phyloP scores from a whole-genome alignment of 495 filamentous ascomycete genomes.

The Penicillium macrosclerotiorum region DNA sequence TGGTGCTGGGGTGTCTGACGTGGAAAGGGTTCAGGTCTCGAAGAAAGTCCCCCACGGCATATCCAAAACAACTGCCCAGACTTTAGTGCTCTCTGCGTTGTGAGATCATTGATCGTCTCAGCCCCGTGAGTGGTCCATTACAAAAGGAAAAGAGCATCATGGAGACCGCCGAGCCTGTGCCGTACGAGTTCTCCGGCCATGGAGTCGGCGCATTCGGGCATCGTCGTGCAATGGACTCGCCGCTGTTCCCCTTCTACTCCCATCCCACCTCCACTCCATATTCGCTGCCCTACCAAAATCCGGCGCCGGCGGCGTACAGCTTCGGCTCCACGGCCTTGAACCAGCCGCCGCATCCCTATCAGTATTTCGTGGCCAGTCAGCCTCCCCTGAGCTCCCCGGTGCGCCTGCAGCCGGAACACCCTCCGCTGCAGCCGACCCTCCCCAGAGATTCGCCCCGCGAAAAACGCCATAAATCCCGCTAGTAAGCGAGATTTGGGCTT shows the following conservation, averaged over 20 bases:
- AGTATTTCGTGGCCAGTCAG: constrained; percentile 33
- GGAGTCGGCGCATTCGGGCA: constrained; percentile 34
- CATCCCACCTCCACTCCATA: constrained; percentile 35
- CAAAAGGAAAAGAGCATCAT: no score
- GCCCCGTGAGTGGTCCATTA: no score
- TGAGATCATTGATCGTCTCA: no score
- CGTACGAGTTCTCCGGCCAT: constrained; percentile 44
- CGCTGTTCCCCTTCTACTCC: constrained; percentile 39
- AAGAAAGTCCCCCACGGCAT: no score
- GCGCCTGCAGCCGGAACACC: constrained; percentile 33
- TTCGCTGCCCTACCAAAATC: constrained; percentile 37
- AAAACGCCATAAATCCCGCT: constrained; percentile 38
- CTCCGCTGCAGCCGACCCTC: constrained; percentile 30
- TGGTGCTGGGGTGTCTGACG: no score
- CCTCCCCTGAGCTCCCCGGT: constrained; percentile 26
- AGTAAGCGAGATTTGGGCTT: constrained; percentile 8
- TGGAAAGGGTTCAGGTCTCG: no score
- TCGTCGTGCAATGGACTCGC: constrained; percentile 39
- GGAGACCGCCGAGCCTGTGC: constrained; percentile 45
- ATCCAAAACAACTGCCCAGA: no score
- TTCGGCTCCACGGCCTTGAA: constrained; percentile 25
- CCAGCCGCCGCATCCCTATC: constrained; percentile 36
- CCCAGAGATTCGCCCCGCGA: constrained; percentile 42
- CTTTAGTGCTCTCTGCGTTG: no score
- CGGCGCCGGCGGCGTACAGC: constrained; percentile 33